Evolutionary conservation across 1,284 basidiomycete genomes (phyloP).

Genomic region (Vanrija humicola): DNA sequence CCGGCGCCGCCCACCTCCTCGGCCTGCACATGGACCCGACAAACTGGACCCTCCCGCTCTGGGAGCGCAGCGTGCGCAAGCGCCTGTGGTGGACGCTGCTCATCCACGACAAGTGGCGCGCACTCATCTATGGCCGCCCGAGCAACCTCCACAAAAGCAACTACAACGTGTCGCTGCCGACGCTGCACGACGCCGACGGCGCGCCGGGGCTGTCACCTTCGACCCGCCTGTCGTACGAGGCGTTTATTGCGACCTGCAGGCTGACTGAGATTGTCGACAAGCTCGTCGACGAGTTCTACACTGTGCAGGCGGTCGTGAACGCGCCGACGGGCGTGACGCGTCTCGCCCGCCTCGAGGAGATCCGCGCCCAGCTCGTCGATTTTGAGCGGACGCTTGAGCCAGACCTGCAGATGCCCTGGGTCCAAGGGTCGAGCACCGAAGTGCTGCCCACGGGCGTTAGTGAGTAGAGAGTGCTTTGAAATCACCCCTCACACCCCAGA

Average conservation of each 20-base stretch:
- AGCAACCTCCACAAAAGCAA: constrained; percentile 22
- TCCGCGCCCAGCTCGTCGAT: constrained; percentile 15
- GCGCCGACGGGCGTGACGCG: constrained; percentile 11
- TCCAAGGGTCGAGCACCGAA: no score
- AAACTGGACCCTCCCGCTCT: constrained; percentile 40
- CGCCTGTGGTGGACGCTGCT: constrained; percentile 43
- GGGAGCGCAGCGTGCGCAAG: constrained; percentile 40
- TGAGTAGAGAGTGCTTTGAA: constrained; percentile 8
- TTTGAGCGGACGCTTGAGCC: constrained; percentile 18
- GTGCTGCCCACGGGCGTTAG: constrained; percentile 21
- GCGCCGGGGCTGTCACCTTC: not conserved
- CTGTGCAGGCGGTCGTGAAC: constrained; percentile 14
- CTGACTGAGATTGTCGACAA: constrained; percentile 27
- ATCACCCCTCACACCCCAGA: constrained; percentile 9
- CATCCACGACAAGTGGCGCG: constrained; percentile 40
- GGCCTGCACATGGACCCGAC: constrained; percentile 43
- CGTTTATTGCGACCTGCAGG: constrained; percentile 30
- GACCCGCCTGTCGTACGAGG: constrained; percentile 18
- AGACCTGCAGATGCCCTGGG: not conserved
- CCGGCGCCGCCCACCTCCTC: constrained; percentile 40
- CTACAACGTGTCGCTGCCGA: constrained; percentile 30
- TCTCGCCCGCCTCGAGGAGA: constrained; percentile 18
- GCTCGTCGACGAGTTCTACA: constrained; percentile 23
- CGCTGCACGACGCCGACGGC: constrained; percentile 24
- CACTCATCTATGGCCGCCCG: constrained; percentile 33